A percentile compares a stretch with the other conserved stretches of the same genome.
These are phyloP conservation scores for Pseudogymnoascus sp. DNA, from an alignment of 2,329 filamentous ascomycete species.

Conservation along the genomic window DNA sequence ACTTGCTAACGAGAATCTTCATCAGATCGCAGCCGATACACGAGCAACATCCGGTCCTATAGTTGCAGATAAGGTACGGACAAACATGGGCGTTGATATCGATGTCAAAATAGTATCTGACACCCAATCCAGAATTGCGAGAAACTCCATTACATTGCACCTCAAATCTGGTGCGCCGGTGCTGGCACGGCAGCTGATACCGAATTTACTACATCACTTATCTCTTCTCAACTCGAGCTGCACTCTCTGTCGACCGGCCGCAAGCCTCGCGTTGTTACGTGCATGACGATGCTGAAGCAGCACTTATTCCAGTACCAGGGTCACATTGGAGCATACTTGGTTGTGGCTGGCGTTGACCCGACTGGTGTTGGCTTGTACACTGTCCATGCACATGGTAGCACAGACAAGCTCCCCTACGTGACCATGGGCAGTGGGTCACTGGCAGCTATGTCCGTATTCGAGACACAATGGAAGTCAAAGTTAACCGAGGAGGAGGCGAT, in stretches of 20 bases:
- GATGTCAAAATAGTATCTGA: background rate
- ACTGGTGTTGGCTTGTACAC: slow-evolving; percentile 95
- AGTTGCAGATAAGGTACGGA: slow-evolving; percentile 83
- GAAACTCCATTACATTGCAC: slow-evolving; percentile 97
- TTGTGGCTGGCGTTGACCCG: slow-evolving; percentile 92
- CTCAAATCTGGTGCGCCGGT: slow-evolving; percentile 98
- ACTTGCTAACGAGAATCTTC: slow-evolving; percentile 18
- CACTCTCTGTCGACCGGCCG: slow-evolving; percentile 94
- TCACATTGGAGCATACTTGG: slow-evolving; percentile 94
- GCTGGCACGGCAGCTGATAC: slow-evolving; percentile 97
- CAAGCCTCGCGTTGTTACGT: slow-evolving; percentile 93
- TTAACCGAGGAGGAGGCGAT: slow-evolving; percentile 76
- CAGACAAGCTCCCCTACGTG: slow-evolving; percentile 97
- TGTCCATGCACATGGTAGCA: slow-evolving; percentile 95
- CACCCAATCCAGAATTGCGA: slow-evolving; percentile 72
- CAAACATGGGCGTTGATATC: background rate
- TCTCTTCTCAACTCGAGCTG: slow-evolving; percentile 96
- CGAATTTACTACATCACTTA: slow-evolving; percentile 97
- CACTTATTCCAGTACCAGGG: slow-evolving; percentile 98
- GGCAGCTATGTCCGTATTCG: slow-evolving; percentile 96
- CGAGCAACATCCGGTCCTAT: slow-evolving; percentile 95
- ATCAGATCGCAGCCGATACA: slow-evolving; percentile 91
- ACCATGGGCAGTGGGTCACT: slow-evolving; percentile 97
- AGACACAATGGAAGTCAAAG: slow-evolving; percentile 83
- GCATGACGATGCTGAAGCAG: slow-evolving; percentile 99